Conservation (phyloP, 306 rosid genomes). For the Mimosa bimucronata region DNA sequence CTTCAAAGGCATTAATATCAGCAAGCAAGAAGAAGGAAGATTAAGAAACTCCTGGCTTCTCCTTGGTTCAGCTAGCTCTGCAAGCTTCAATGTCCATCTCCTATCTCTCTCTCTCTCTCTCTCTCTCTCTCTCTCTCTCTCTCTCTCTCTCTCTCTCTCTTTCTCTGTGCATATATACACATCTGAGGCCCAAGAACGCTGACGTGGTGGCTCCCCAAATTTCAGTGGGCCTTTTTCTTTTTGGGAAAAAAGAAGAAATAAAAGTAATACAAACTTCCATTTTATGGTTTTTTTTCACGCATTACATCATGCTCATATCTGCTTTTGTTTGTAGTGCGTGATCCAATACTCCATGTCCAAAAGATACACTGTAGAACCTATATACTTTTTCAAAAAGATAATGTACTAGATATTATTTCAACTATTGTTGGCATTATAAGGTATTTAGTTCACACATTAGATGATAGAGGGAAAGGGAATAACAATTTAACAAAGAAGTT, state of each 20-base stretch:
- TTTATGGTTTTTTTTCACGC: conserved; percentile 38
- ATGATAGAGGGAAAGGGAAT: conserved; percentile 18
- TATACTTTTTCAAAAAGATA: conserved; percentile 14
- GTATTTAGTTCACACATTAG: conserved; percentile 19
- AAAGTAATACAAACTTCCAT: conserved; percentile 31
- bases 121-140: conserved; percentile 25
- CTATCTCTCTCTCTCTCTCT: conserved; percentile 23
- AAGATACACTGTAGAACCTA: conserved; percentile 1
- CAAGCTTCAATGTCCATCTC: conserved; percentile 12
- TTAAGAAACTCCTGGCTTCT: conserved; percentile 6
- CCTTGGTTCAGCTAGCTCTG: conserved; percentile 31
- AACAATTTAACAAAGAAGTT: conserved; percentile 28
- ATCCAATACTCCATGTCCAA: conserved; percentile 44
- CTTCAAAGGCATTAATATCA: conserved; percentile 53
- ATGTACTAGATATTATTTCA: conserved; percentile 48
- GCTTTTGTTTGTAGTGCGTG: conserved; percentile 43
- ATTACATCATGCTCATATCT: conserved; percentile 46
- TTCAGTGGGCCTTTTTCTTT: conserved; percentile 45
- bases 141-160: conserved; percentile 32
- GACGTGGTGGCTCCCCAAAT: conserved; percentile 58
- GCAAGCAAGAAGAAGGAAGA: conserved; percentile 30
- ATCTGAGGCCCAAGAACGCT: conserved; percentile 37
- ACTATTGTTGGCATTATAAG: conserved; percentile 44
- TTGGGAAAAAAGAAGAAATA: background rate
- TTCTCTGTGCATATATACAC: conserved; percentile 32